These are phyloP conservation scores for Kodamaea kaohsiungensis DNA, from an alignment of 805 yeast genomes.

Conservation along the genomic window DNA sequence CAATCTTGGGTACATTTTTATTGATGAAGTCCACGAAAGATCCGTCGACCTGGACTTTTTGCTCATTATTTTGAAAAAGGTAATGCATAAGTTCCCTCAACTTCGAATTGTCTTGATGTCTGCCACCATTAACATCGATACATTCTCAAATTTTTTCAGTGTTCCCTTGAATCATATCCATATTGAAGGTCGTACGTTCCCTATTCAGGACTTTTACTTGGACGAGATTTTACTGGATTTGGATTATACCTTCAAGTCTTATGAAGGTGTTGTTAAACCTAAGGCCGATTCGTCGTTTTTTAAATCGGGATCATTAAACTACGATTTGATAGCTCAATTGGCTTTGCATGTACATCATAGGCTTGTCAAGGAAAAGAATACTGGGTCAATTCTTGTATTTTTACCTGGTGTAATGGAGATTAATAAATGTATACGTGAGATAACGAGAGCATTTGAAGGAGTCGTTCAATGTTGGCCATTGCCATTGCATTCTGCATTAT, in stretches of 20 bases:
- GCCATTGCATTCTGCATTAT: conserved; percentile 87
- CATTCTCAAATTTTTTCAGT: conserved; percentile 67
- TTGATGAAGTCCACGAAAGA: conserved; percentile 97
- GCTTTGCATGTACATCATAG: conserved; percentile 54
- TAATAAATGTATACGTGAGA: conserved; percentile 55
- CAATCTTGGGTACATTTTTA: conserved; percentile 66
- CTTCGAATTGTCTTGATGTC: conserved; percentile 84
- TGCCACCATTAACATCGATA: conserved; percentile 80
- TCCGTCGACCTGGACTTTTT: conserved; percentile 88
- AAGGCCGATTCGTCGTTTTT: conserved; percentile 67
- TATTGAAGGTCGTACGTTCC: conserved; percentile 92
- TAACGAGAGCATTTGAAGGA: conserved; percentile 18
- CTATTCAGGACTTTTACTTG: conserved; percentile 75
- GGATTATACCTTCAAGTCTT: conserved; percentile 52
- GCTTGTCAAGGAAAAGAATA: conserved; percentile 39
- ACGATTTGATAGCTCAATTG: conserved; percentile 63
- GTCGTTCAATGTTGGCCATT: conserved; percentile 41
- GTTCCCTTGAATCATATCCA: conserved; percentile 61
- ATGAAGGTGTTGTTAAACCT: conserved; percentile 51
- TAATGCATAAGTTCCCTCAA: conserved; percentile 51
- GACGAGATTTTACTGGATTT: conserved; percentile 62
- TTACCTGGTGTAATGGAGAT: conserved; percentile 93
- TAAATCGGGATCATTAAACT: conserved; percentile 67
- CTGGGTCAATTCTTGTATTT: conserved; percentile 81
- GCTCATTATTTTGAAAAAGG: conserved; percentile 69